Evolutionary conservation across 345 rosid genomes (phyloP).

Genomic region (Boechera stricta): DNA sequence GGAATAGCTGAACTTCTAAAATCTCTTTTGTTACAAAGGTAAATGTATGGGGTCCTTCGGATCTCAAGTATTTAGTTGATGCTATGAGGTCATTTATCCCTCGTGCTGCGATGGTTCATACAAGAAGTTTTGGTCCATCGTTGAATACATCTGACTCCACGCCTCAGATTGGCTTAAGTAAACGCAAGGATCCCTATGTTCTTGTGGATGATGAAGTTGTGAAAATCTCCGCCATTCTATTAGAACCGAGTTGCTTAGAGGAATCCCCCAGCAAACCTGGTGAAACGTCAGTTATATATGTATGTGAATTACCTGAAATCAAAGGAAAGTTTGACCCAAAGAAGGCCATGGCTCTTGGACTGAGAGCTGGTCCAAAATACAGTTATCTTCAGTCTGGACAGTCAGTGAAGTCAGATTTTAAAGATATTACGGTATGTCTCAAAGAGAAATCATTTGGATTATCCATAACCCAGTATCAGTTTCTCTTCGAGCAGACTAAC

Average conservation of each 20-base stretch:
- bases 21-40: slow-evolving; percentile 56
- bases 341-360: slow-evolving; percentile 83
- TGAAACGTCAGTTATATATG: slow-evolving; percentile 81
- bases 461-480: slow-evolving; percentile 2
- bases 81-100: slow-evolving; percentile 98
- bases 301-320: slow-evolving; percentile 89
- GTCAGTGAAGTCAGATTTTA: slow-evolving; percentile 78
- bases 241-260: slow-evolving; percentile 52
- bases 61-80: slow-evolving; percentile 84
- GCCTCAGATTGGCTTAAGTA: slow-evolving; percentile 46
- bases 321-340: slow-evolving; percentile 86
- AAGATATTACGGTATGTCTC: slow-evolving; percentile 67
- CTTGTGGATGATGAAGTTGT: slow-evolving; percentile 84
- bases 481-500: slow-evolving; percentile 19
- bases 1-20: slow-evolving; percentile 22
- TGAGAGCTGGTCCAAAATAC: slow-evolving; percentile 86
- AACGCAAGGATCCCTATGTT: slow-evolving; percentile 55
- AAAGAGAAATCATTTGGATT: slow-evolving; percentile 10
- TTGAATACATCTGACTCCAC: slow-evolving; percentile 49
- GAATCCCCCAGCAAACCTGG: slow-evolving; percentile 61
- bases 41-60: slow-evolving; percentile 96
- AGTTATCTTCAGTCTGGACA: slow-evolving; percentile 81
- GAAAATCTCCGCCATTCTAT: slow-evolving; percentile 79
- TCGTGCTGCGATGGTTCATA: slow-evolving; percentile 96
- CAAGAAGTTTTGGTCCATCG: slow-evolving; percentile 76